Evolutionary conservation across 768 basidiomycete genomes (phyloP).

Genomic region (Austroboletus eburneus): DNA sequence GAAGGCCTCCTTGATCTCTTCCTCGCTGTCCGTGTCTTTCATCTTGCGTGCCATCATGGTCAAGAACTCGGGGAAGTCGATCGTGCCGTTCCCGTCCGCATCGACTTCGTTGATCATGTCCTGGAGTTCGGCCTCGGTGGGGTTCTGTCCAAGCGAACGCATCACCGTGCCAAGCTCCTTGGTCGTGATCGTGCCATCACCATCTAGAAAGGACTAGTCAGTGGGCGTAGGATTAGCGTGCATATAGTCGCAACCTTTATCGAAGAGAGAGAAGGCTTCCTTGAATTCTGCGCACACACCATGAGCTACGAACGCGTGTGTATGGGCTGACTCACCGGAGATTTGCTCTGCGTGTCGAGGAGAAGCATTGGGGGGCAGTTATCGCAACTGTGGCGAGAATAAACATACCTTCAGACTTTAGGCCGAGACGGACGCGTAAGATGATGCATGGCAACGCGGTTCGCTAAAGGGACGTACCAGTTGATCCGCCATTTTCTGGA

Average conservation of each 20-base stretch:
- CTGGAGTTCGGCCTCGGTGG: constrained; percentile 85
- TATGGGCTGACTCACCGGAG: constrained; percentile 54
- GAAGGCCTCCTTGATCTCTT: constrained; percentile 96
- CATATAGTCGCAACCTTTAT: constrained; percentile 60
- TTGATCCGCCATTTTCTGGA: constrained; percentile 52
- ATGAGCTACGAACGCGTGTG: constrained; percentile 3
- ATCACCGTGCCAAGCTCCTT: constrained; percentile 90
- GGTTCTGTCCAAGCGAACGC: constrained; percentile 91
- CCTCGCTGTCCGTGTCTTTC: constrained; percentile 89
- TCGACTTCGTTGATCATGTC: constrained; percentile 97
- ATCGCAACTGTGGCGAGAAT: constrained; percentile 3
- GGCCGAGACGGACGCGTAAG: constrained; percentile 16
- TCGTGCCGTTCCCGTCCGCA: constrained; percentile 83
- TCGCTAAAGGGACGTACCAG: constrained; percentile 37
- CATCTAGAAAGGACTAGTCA: constrained; percentile 45
- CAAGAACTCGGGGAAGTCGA: constrained; percentile 82
- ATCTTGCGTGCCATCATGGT: constrained; percentile 86
- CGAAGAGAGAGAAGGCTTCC: constrained; percentile 97
- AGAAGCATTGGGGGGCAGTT: background rate
- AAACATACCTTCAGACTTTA: constrained; percentile 54
- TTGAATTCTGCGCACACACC: constrained; percentile 76
- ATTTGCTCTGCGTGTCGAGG: constrained; percentile 69
- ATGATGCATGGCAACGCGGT: constrained; percentile 5
- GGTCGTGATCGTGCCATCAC: constrained; percentile 91
- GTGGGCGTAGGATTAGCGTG: background rate